Evolutionary conservation across 1,139 yeast genomes (phyloP).

Genomic region (Lizanozyma gosingica): DNA sequence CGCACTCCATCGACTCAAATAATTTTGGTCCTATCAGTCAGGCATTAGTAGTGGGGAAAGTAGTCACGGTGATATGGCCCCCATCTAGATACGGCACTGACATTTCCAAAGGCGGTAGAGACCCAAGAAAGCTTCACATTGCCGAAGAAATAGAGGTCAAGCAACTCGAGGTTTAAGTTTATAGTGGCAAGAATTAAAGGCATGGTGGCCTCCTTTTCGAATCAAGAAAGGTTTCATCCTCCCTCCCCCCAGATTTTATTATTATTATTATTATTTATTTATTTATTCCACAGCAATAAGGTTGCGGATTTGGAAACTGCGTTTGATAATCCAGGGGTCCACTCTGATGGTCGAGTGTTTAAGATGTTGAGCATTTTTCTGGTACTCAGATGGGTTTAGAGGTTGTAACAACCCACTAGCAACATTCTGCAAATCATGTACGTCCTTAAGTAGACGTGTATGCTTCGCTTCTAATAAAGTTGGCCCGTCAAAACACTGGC

Average conservation of each 20-base stretch:
- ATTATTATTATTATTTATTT: too few relatives aligned
- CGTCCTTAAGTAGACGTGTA: slow-evolving; percentile 9
- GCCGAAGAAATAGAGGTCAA: neutral
- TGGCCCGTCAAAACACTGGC: slow-evolving; percentile 13
- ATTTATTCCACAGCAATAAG: neutral
- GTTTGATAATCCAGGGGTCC: neutral
- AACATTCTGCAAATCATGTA: neutral
- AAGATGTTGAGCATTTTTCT: neutral
- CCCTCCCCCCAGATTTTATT: neutral
- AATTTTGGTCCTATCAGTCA: slow-evolving; percentile 78
- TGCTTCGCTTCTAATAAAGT: slow-evolving; percentile 12
- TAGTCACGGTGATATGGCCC: slow-evolving; percentile 61
- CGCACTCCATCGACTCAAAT: slow-evolving; percentile 79
- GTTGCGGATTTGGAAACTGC: neutral
- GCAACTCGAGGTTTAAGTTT: neutral
- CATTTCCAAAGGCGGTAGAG: slow-evolving; percentile 31
- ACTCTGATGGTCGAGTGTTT: neutral
- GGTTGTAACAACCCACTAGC: neutral
- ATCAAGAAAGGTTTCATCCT: neutral
- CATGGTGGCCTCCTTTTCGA: too few relatives aligned
- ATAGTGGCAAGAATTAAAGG: too few relatives aligned
- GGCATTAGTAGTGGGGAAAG: slow-evolving; percentile 72
- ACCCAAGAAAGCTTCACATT: slow-evolving; percentile 14
- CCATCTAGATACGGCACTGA: slow-evolving; percentile 39
- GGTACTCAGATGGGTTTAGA: neutral